These are phyloP conservation scores for Exophiala lecanii-corni DNA, from an alignment of 2,329 filamentous ascomycete genomes.

Conservation along the genomic window DNA sequence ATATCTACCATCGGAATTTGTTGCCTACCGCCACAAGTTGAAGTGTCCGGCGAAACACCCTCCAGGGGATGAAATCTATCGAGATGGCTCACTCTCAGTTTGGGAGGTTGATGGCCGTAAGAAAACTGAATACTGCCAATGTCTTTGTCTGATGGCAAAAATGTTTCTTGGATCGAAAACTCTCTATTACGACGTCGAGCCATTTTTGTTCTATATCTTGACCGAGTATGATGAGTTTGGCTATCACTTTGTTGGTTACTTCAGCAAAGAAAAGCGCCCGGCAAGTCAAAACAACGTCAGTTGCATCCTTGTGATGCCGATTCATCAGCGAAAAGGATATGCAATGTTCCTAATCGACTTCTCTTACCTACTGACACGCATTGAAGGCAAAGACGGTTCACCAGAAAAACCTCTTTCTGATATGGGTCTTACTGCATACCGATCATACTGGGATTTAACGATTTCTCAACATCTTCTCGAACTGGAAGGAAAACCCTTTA, in stretches of 20 bases:
- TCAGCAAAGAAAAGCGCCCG: constrained; percentile 95
- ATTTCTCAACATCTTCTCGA: constrained; percentile 78
- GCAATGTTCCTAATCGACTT: constrained; percentile 97
- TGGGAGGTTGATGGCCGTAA: constrained; percentile 95
- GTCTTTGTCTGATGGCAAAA: constrained; percentile 88
- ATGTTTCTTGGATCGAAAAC: constrained; percentile 98
- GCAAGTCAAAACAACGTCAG: constrained; percentile 96
- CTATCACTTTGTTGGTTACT: constrained; percentile 97
- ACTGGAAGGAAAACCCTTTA: constrained; percentile 51
- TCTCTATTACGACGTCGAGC: constrained; percentile 98
- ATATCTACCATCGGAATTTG: constrained; percentile 99
- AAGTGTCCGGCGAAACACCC: constrained; percentile 97
- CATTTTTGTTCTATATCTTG: constrained; percentile 99
- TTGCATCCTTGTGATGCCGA: constrained; percentile 91
- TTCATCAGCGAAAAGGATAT: constrained; percentile 95
- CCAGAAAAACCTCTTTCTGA: constrained; percentile 97
- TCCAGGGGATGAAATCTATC: constrained; percentile 95
- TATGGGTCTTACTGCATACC: constrained; percentile 95
- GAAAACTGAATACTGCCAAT: constrained; percentile 94
- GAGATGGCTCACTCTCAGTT: constrained; percentile 88
- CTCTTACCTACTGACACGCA: constrained; percentile 89
- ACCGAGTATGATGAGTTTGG: constrained; percentile 81
- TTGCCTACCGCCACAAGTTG: constrained; percentile 94
- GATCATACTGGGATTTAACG: constrained; percentile 92
- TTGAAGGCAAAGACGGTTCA: constrained; percentile 89